Conservation (phyloP, 2,329 filamentous ascomycete genomes). For the Colletotrichum musae region DNA sequence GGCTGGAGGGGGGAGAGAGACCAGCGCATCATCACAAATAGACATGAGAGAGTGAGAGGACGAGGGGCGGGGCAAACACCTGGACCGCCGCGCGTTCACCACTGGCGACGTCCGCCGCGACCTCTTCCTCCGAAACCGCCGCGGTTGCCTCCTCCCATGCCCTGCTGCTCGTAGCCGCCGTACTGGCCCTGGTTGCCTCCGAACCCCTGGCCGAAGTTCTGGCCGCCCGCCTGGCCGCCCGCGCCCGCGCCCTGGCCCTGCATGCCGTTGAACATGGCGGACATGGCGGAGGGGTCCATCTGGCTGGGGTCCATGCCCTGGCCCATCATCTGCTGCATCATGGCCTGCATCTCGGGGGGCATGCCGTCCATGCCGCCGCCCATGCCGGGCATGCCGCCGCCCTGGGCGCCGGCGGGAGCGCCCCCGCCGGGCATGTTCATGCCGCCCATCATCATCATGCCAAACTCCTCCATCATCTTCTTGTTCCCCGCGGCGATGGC, state of each 20-base stretch:
- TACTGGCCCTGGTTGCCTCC: slow-evolving; percentile 68
- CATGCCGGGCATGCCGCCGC: slow-evolving; percentile 62
- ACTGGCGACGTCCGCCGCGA: slow-evolving; percentile 48
- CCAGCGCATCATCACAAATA: slow-evolving; percentile 29
- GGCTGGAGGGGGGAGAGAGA: slow-evolving; percentile 16
- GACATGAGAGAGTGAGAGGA: background rate
- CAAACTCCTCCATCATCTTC: slow-evolving; percentile 83
- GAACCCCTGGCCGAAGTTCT: slow-evolving; percentile 67
- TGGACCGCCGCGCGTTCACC: slow-evolving; percentile 7
- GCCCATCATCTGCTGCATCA: slow-evolving; percentile 81
- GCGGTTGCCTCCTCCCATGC: slow-evolving; percentile 58
- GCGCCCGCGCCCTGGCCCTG: slow-evolving; percentile 61
- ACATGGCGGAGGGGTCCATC: slow-evolving; percentile 73
- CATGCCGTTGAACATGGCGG: slow-evolving; percentile 73
- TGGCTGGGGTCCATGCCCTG: slow-evolving; percentile 76
- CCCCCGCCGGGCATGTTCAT: slow-evolving; percentile 59
- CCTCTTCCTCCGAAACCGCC: slow-evolving; percentile 49
- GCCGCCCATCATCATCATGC: slow-evolving; percentile 77
- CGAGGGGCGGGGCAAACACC: background rate
- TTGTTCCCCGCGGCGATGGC: slow-evolving; percentile 76
- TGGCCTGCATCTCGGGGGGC: slow-evolving; percentile 75
- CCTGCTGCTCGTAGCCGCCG: slow-evolving; percentile 63
- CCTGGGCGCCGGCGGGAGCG: slow-evolving; percentile 48
- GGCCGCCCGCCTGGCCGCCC: slow-evolving; percentile 62
- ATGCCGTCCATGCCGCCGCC: slow-evolving; percentile 74